Evolutionary conservation across 306 rosid species (phyloP).

Genomic region (Acacia acuminata): DNA sequence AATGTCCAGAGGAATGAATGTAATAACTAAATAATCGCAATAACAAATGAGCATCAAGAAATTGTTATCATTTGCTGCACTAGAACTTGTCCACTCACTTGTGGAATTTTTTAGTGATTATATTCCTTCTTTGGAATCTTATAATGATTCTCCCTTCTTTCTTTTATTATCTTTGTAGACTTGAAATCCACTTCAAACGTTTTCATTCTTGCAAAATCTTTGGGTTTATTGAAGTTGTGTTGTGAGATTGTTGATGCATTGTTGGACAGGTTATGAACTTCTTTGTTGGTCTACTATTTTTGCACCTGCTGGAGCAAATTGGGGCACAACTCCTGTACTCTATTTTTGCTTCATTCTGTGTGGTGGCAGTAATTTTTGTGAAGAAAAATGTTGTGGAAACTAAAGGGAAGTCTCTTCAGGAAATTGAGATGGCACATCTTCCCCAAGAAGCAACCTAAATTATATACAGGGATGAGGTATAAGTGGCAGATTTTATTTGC

Average conservation of each 20-base stretch:
- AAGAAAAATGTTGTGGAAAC: constrained; percentile 78
- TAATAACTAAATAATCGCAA: too few species aligned
- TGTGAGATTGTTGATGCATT: constrained; percentile 16
- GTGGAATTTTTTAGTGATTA: too few species aligned
- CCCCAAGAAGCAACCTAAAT: constrained; percentile 46
- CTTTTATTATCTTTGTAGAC: too few species aligned
- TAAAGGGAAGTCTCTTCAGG: constrained; percentile 90
- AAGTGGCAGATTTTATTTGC: background rate
- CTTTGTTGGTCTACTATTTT: constrained; percentile 73
- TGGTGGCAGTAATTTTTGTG: constrained; percentile 65
- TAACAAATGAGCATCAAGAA: too few species aligned
- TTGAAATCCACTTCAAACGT: too few species aligned
- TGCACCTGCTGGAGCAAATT: constrained; percentile 71
- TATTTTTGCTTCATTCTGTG: constrained; percentile 61
- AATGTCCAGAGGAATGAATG: too few species aligned
- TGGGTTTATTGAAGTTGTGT: background rate
- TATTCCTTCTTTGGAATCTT: too few species aligned
- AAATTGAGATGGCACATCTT: constrained; percentile 76
- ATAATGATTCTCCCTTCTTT: too few species aligned
- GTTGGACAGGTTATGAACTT: constrained; percentile 74
- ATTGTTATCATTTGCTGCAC: too few species aligned
- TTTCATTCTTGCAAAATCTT: background rate
- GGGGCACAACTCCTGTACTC: constrained; percentile 62
- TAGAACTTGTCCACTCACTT: too few species aligned
- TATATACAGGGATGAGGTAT: constrained; percentile 23